A percentile compares a stretch with the other conserved stretches of the same genome.
These are phyloP conservation scores for Rhododendron molle DNA, from an alignment of 148 eudicot genomes.

Conservation along the genomic window DNA sequence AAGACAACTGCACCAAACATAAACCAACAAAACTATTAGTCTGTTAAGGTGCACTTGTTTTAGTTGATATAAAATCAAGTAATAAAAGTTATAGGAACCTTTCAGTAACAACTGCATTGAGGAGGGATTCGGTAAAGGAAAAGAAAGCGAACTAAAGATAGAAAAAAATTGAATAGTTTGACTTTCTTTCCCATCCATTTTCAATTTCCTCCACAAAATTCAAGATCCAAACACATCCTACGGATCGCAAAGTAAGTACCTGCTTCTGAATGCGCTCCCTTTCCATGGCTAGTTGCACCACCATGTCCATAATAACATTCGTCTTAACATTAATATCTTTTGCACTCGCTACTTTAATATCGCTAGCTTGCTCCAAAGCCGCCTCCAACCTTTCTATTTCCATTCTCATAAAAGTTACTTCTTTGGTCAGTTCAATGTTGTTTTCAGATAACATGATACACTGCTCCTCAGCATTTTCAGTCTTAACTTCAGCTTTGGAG, in stretches of 20 bases:
- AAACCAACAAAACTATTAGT: not conserved
- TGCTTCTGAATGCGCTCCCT: slow-evolving; percentile 76
- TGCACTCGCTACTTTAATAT: slow-evolving; percentile 35
- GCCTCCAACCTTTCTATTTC: slow-evolving; percentile 40
- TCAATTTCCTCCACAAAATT: not conserved
- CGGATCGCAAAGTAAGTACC: slow-evolving; percentile 30
- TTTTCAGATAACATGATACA: slow-evolving; percentile 53
- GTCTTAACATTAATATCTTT: slow-evolving; percentile 55
- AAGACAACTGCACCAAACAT: slow-evolving; percentile 44
- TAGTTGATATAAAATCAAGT: not conserved
- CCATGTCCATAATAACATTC: slow-evolving; percentile 61
- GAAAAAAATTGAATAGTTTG: not conserved
- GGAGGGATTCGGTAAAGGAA: not conserved
- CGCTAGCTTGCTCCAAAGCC: slow-evolving; percentile 40
- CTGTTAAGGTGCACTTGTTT: not conserved
- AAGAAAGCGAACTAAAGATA: not conserved
- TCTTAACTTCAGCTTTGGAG: slow-evolving; percentile 52
- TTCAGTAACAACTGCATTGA: not conserved
- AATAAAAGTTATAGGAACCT: not conserved
- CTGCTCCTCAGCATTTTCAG: slow-evolving; percentile 61
- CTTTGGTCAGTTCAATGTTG: slow-evolving; percentile 54
- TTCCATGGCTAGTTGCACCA: slow-evolving; percentile 67
- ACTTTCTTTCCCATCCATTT: not conserved
- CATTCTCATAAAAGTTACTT: slow-evolving; percentile 38
- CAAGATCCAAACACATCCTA: not conserved